A percentile compares a stretch with the other conserved stretches of the same genome.
phyloP scores from a whole-genome alignment of 176 grass and related monocot genomes.

The Tillandsia fasciculata region DNA sequence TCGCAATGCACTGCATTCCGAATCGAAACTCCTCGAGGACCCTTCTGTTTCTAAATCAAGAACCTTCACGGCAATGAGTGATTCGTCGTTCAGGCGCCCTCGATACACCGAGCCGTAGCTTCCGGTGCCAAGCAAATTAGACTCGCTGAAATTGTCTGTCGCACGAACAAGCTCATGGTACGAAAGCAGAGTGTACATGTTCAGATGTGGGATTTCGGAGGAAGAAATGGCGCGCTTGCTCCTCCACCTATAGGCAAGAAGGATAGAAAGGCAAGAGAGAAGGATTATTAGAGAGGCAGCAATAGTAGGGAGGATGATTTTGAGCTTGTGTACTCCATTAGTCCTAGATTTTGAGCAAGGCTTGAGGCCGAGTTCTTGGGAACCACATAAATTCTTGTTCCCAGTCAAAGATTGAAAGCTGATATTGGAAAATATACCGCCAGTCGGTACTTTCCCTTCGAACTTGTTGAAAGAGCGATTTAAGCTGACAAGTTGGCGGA shows the following conservation, averaged over 20 bases:
- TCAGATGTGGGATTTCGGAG: background rate
- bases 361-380: background rate
- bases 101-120: constrained; percentile 20
- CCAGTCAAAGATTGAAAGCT: constrained; percentile 13
- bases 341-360: constrained; percentile 13
- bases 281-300: constrained; percentile 4
- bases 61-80: constrained; percentile 3
- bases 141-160: constrained; percentile 21
- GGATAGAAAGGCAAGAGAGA: background rate
- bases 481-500: constrained; percentile 6
- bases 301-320: constrained; percentile 13
- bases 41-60: constrained; percentile 7
- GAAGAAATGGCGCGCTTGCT: background rate
- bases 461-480: constrained; percentile 23
- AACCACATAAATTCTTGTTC: constrained; percentile 10
- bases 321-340: background rate
- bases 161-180: constrained; percentile 17
- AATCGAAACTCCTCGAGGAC: constrained; percentile 12
- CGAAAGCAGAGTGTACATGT: constrained; percentile 9
- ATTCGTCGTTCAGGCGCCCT: constrained; percentile 11
- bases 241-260: constrained; percentile 2
- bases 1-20: constrained; percentile 10
- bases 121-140: constrained; percentile 16
- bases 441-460: constrained; percentile 10
- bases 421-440: constrained; percentile 16